Conservation (phyloP, 2,329 filamentous ascomycete species). For the Penicillium sp. region DNA sequence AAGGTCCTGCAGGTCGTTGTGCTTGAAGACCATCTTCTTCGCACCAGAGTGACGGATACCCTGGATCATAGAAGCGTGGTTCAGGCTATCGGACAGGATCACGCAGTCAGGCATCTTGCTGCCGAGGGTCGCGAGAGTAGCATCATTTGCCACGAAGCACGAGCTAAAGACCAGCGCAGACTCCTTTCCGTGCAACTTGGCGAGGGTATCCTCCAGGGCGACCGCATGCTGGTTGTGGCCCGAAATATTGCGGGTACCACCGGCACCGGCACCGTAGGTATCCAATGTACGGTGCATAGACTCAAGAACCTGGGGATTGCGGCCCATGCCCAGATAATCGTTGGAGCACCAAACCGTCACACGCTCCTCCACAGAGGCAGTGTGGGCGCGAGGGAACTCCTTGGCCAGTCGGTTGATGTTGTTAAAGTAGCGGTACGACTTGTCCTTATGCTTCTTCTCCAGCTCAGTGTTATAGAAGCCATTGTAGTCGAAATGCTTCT, state of each 20-base stretch:
- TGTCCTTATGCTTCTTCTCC: conserved; percentile 99
- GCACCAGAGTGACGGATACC: conserved; percentile 96
- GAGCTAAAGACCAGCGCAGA: conserved; percentile 92
- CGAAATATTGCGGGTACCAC: conserved; percentile 95
- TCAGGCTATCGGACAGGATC: conserved; percentile 94
- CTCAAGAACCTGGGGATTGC: conserved; percentile 80
- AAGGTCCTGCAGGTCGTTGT: conserved; percentile 91
- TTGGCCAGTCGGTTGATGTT: conserved; percentile 98
- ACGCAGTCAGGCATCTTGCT: conserved; percentile 96
- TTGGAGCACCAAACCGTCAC: conserved; percentile 99
- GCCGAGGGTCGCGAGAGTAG: conserved; percentile 91
- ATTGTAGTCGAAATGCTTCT: conserved; percentile 80
- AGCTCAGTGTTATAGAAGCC: conserved; percentile 83
- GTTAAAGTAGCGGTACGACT: conserved; percentile 99
- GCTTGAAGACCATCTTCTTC: conserved; percentile 97
- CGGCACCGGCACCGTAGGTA: conserved; percentile 90
- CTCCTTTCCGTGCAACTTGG: conserved; percentile 88
- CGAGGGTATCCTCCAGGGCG: conserved; percentile 74
- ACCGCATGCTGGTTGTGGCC: conserved; percentile 96
- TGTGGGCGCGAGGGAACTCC: conserved; percentile 93
- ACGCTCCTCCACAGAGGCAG: conserved; percentile 74
- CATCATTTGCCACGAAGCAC: conserved; percentile 98
- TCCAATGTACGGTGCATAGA: conserved; percentile 94
- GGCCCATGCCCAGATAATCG: conserved; percentile 97
- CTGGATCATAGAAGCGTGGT: conserved; percentile 99